Evolutionary conservation across 2,329 filamentous ascomycete species (phyloP), one percentile per base, ranked within the genome.

Genomic region (Tolypocladium inflatum): DNA sequence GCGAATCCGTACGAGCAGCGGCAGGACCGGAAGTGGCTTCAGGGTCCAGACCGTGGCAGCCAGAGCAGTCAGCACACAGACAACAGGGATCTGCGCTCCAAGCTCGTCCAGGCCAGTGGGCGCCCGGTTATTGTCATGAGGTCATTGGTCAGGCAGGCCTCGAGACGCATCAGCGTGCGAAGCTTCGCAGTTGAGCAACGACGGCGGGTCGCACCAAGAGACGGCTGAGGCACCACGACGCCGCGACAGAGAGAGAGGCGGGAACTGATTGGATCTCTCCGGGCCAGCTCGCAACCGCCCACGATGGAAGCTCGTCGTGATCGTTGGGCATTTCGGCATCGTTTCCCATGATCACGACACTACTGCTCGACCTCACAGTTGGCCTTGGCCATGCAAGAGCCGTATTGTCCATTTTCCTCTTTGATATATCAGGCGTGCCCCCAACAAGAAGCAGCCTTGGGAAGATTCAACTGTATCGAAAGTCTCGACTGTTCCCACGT

Each of bases 71-170:
- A 51, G 48, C 45, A 3, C 26, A 21, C 30, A 3, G n/a, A n/a
- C 8, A 11, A 3, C 48, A 33, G 48, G 48, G 48, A 51, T 51
- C 30, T 33, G 48, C 48, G 15, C 30, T 35, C 45, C 26, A 33
- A 17, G 45, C 26, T 50, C 26, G 23, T 30, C 15, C 38, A 17
- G 33, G 45, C 13, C 43, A n/a, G n/a, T 26, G 19, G 30, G 1
- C 48, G 48, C 48, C 26, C 19, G 17, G 10, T 11, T 38, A 33
- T 26, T 21, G 13, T 21, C 45, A 56, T 58, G 54, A 57, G 59
- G 57, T 60, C 54, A 56, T 55, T 58, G 59, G 51, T 21, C 48
- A 45, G 50, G 50, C 50, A 26, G 21, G 13, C 42, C 42, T 23
- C 41, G 33, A 48, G 30, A 37, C 30, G 19, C 19, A 35, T 37